Evolutionary conservation across 768 basidiomycete genomes (phyloP).

Genomic region (Floccularia luteovirens): DNA sequence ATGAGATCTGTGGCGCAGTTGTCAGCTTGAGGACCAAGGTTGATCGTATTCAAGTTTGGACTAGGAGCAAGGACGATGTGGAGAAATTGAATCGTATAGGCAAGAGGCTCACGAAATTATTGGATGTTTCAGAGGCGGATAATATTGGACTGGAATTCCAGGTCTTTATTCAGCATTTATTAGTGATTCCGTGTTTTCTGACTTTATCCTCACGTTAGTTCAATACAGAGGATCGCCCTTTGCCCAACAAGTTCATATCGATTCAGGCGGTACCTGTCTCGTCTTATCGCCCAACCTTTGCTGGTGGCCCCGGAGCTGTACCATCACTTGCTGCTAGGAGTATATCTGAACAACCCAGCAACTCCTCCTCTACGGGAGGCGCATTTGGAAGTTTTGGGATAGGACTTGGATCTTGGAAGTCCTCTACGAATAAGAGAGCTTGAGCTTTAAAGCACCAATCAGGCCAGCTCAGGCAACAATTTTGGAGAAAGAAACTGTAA

Average conservation of each 20-base stretch:
- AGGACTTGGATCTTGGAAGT: not conserved
- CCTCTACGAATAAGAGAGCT: constrained; percentile 1
- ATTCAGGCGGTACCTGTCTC: constrained; percentile 67
- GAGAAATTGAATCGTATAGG: constrained; percentile 82
- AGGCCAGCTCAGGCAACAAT: too few species aligned
- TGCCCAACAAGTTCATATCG: constrained; percentile 73
- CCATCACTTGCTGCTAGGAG: not conserved
- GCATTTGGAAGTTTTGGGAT: constrained; percentile 4
- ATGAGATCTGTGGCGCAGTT: constrained; percentile 80
- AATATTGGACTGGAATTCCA: constrained; percentile 88
- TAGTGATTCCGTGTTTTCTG: constrained; percentile 10
- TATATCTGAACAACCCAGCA: not conserved
- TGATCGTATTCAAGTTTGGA: constrained; percentile 91
- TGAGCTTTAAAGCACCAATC: too few species aligned
- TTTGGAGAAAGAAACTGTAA: too few species aligned
- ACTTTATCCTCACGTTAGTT: constrained; percentile 35
- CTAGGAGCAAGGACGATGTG: constrained; percentile 77
- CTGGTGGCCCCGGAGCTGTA: not conserved
- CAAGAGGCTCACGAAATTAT: constrained; percentile 70
- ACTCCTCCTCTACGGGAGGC: not conserved
- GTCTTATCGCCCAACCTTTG: constrained; percentile 60
- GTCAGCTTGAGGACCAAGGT: constrained; percentile 83
- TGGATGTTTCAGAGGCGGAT: constrained; percentile 81
- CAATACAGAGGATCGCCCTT: constrained; percentile 82
- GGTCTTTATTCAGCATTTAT: constrained; percentile 31